Conservation (phyloP, 192 early-diverging fungal genomes). For the Chytriomyces sp. region DNA sequence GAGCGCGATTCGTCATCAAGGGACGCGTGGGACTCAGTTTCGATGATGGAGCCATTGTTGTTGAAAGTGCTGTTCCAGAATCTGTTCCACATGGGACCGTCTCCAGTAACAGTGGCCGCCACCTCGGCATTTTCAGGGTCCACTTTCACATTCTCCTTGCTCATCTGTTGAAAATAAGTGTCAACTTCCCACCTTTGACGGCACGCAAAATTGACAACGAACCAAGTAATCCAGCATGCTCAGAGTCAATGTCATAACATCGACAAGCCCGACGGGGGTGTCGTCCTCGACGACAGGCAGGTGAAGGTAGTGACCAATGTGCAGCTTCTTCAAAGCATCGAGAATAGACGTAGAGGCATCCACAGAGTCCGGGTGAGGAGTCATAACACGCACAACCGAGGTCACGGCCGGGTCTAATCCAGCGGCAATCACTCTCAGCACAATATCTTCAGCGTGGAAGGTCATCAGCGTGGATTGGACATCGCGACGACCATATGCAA, state of each 20-base stretch:
- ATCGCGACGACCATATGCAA: background rate
- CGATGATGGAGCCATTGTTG: constrained; percentile 5
- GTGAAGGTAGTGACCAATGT: constrained; percentile 46
- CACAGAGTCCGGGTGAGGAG: constrained; percentile 56
- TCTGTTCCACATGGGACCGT: constrained; percentile 50
- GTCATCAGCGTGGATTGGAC: constrained; percentile 62
- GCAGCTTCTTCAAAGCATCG: constrained; percentile 55
- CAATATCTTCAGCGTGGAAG: constrained; percentile 76
- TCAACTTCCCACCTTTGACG: background rate
- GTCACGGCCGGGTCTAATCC: constrained; percentile 85
- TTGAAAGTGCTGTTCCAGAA: constrained; percentile 51
- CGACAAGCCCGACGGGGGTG: constrained; percentile 46
- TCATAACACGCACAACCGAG: constrained; percentile 95
- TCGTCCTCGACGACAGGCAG: constrained; percentile 51
- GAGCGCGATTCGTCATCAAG: background rate
- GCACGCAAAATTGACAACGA: background rate
- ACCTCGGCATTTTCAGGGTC: background rate
- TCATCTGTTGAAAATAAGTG: constrained; percentile 1
- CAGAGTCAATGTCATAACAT: constrained; percentile 54
- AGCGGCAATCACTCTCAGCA: constrained; percentile 54
- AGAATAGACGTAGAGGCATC: constrained; percentile 41
- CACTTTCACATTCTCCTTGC: constrained; percentile 23
- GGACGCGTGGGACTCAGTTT: constrained; percentile 23
- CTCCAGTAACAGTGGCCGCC: background rate
- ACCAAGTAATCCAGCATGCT: constrained; percentile 43